Evolutionary conservation across 2,329 filamentous ascomycete genomes (phyloP).

Genomic region (Phialophora macrospora): DNA sequence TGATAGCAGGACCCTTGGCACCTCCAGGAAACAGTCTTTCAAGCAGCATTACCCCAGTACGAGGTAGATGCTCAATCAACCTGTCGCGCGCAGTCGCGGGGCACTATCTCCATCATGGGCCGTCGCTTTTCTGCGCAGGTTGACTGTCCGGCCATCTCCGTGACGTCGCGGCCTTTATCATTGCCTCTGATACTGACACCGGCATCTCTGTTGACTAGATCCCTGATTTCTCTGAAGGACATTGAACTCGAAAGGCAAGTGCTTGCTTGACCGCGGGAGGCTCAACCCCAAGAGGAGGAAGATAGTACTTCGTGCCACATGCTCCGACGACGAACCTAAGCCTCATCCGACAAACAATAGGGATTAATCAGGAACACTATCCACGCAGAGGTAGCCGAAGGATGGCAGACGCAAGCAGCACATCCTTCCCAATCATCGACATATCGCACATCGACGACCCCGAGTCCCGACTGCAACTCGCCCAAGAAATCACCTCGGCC

Average conservation of each 20-base stretch:
- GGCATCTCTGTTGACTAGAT: neutral
- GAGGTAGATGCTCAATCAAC: too few species aligned
- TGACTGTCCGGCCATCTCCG: neutral
- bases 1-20: neutral
- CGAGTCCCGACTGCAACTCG: slow-evolving; percentile 59
- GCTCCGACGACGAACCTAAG: neutral
- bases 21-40: neutral
- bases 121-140: too few species aligned
- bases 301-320: neutral
- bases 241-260: neutral
- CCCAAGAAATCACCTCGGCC: slow-evolving; percentile 74
- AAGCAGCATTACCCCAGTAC: too few species aligned
- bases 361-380: neutral
- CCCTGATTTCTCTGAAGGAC: too few species aligned
- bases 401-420: neutral
- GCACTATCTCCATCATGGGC: too few species aligned
- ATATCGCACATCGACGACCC: slow-evolving; percentile 23
- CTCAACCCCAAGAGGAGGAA: neutral
- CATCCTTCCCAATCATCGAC: slow-evolving; percentile 19
- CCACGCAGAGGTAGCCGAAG: neutral
- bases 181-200: neutral
- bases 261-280: neutral
- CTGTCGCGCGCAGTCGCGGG: too few species aligned
- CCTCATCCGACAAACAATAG: neutral
- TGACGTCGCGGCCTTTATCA: neutral